phyloP scores from a whole-genome alignment of 495 filamentous ascomycete species.

The Alectoria sarmentosa region DNA sequence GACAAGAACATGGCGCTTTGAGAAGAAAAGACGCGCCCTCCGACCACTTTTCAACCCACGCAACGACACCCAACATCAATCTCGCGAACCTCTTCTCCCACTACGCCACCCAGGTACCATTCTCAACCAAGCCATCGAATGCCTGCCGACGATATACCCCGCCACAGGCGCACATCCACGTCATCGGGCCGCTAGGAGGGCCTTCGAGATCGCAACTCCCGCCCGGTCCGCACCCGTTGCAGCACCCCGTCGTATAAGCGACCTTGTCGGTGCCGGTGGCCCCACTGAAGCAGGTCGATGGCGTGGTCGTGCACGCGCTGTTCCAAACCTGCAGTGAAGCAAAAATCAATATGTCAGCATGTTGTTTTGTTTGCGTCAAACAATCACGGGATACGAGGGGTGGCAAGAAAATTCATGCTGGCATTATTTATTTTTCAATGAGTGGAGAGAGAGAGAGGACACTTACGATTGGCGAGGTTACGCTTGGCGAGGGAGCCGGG shows the following conservation, averaged over 20 bases:
- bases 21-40: too few relatives aligned
- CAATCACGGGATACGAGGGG: too few relatives aligned
- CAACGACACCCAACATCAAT: background rate
- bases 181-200: background rate
- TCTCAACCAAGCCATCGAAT: background rate
- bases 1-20: too few relatives aligned
- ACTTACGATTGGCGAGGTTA: background rate
- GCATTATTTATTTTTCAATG: too few relatives aligned
- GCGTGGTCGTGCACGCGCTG: background rate
- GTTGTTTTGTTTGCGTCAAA: too few relatives aligned
- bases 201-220: background rate
- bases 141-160: background rate
- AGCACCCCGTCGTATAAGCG: background rate
- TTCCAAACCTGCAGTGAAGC: background rate
- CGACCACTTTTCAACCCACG: background rate
- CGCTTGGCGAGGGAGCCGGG: background rate
- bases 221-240: background rate
- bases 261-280: background rate
- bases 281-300: background rate
- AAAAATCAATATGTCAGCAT: too few relatives aligned
- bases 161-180: background rate
- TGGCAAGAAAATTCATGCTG: too few relatives aligned
- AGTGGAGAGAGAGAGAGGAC: too few relatives aligned
- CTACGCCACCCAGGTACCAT: background rate
- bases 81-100: background rate